Evolutionary conservation across 1,284 basidiomycete genomes (phyloP), one percentile per base, ranked within the genome.

Genomic region (Irpex lacteus): DNA sequence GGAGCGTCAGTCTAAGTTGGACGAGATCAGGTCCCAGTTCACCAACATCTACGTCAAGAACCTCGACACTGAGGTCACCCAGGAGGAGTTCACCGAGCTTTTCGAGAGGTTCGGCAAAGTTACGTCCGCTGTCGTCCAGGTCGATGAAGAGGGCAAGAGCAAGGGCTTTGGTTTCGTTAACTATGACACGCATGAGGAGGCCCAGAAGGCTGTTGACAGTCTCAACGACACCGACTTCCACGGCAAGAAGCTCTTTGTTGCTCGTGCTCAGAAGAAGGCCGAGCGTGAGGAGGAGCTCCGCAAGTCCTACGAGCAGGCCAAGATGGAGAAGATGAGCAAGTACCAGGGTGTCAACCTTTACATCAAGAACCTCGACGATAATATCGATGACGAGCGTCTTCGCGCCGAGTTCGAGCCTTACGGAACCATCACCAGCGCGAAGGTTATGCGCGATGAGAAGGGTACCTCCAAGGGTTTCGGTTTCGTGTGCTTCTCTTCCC

Each of bases 41-140:
- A 99, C 98, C 76, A 99, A 99, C 82, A 86, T 99, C 70, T 99
- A 98, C 80, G 83, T 98, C 83, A 99, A 99, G 89, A 98, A 98
- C 82, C 77, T 99, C 68, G 95, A 98, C 77, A 76, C 85, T 59
- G 92, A 95, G 72, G 86, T 94, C 66, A 88, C 89, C 52, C 89
- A 96, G 72, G 92, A 95, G 40, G 92, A 98, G 75, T 97, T 99
- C 74, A 85, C 90, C 71, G 84, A 86, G 60, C 83, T 98, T 68
- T 98, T 99, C 80, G 78, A 78, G 66, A 80, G 83, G 67, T 98
- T 85, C 75, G 98, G 98, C 64, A 81, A 78, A 26, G 93, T 98
- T 75, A 96, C 98, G 64, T 99, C 97, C 63, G 92, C 93, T 65
- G 84, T 94, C 71, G 80, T 97, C 68, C 89, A 89, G 74, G 66